Evolutionary conservation across 176 grass and related monocot genomes (phyloP).

Genomic region (Avena sativa): DNA sequence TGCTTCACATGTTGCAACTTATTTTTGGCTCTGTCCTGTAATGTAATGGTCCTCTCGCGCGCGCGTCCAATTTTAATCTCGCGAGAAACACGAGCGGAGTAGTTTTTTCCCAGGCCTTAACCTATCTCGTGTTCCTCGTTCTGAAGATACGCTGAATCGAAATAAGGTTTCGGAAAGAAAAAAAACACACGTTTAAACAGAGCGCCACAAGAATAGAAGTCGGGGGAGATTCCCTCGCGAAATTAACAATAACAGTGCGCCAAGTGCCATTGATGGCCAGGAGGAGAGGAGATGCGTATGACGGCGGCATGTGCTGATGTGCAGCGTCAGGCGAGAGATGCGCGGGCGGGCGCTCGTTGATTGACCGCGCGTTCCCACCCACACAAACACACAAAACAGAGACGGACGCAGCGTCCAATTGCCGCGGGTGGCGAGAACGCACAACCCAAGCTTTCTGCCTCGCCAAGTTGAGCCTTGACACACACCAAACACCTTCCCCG

Average conservation of each 20-base stretch:
- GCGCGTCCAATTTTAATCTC: too few species aligned
- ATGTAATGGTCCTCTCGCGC: too few species aligned
- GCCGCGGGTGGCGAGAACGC: conserved; percentile 46
- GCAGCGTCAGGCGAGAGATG: neutral
- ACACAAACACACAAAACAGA: neutral
- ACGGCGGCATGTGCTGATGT: neutral
- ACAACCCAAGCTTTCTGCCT: conserved; percentile 28
- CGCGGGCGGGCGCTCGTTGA: neutral
- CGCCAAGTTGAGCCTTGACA: conserved; percentile 47
- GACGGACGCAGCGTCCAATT: neutral
- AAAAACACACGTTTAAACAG: neutral
- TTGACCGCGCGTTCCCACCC: conserved; percentile 46
- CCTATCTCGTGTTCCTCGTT: too few species aligned
- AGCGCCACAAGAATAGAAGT: neutral
- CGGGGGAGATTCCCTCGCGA: neutral
- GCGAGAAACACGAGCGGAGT: too few species aligned
- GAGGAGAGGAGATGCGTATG: neutral
- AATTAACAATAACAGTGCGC: neutral
- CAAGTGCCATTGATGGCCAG: neutral
- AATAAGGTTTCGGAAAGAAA: too few species aligned
- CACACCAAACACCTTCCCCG: neutral
- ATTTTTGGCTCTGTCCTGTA: too few species aligned
- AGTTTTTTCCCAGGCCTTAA: too few species aligned
- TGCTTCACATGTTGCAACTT: too few species aligned
- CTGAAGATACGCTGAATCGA: too few species aligned